phyloP scores from a whole-genome alignment of 2,329 filamentous ascomycete genomes.

The Chalaropsis ovoidea region DNA sequence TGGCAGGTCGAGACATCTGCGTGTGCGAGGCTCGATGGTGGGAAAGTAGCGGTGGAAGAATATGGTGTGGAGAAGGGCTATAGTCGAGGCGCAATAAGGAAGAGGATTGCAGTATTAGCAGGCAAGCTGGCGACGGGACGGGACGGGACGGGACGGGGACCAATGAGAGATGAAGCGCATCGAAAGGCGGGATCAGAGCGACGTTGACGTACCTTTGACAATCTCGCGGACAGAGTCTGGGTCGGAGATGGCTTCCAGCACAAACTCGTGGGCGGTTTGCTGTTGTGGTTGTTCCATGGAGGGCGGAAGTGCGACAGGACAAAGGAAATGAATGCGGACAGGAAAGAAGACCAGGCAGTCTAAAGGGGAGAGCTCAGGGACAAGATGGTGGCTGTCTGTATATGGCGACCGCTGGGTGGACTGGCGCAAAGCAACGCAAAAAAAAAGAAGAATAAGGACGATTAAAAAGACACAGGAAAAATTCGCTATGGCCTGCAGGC shows the following conservation, averaged over 20 bases:
- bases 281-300: slow-evolving; percentile 49
- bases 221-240: slow-evolving; percentile 82
- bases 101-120: slow-evolving; percentile 16
- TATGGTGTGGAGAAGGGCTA: slow-evolving; percentile 88
- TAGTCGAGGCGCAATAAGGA: slow-evolving; percentile 16
- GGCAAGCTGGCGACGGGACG: no score
- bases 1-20: slow-evolving; percentile 83
- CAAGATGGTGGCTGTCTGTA: no score
- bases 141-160: slow-evolving; percentile 25
- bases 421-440: background rate
- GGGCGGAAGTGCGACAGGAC: background rate
- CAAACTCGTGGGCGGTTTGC: slow-evolving; percentile 52
- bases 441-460: background rate
- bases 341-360: background rate
- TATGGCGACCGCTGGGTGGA: background rate
- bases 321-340: background rate
- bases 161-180: slow-evolving; percentile 23
- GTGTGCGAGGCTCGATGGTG: slow-evolving; percentile 66
- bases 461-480: background rate
- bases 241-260: slow-evolving; percentile 87
- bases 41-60: slow-evolving; percentile 99
- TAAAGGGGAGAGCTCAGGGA: background rate
- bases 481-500: slow-evolving; percentile 14
- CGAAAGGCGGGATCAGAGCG: slow-evolving; percentile 11
- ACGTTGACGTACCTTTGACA: slow-evolving; percentile 61